phyloP scores from a whole-genome alignment of 768 basidiomycete species.

The Cystofilobasidium macerans region DNA sequence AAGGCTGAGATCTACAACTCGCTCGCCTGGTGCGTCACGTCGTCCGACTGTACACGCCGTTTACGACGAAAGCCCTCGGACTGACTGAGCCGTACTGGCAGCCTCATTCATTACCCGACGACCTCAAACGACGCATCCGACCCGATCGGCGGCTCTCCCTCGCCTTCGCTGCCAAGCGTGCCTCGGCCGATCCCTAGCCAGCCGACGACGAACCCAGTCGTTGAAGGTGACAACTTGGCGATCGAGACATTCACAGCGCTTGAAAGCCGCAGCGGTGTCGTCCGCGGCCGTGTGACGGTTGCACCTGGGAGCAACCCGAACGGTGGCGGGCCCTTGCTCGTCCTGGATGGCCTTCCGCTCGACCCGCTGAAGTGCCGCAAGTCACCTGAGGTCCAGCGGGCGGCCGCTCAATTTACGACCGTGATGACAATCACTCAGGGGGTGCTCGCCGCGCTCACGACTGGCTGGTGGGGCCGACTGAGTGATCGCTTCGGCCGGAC shows the following conservation, averaged over 20 bases:
- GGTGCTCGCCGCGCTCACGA: slow-evolving; percentile 64
- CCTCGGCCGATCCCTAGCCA: slow-evolving; percentile 6
- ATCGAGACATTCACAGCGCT: no score
- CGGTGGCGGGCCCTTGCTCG: no score
- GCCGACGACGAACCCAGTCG: not conserved
- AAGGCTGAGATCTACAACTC: slow-evolving; percentile 15
- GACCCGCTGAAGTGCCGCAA: slow-evolving; percentile 24
- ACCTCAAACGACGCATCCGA: slow-evolving; percentile 4
- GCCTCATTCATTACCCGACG: slow-evolving; percentile 23
- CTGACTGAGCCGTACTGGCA: not conserved
- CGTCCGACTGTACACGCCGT: no score
- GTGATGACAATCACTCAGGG: slow-evolving; percentile 70
- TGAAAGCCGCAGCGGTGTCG: not conserved
- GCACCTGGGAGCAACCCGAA: no score
- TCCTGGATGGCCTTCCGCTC: not conserved
- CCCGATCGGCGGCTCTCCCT: not conserved
- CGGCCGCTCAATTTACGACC: slow-evolving; percentile 20
- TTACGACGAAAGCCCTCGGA: not conserved
- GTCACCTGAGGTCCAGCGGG: slow-evolving; percentile 20
- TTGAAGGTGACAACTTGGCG: no score
- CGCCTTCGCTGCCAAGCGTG: slow-evolving; percentile 1
- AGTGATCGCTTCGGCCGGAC: slow-evolving; percentile 69
- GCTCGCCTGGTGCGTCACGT: not conserved
- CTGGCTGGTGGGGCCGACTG: slow-evolving; percentile 75
- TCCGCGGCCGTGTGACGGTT: no score